phyloP scores from a whole-genome alignment of 306 rosid species.

The Vicia faba region DNA sequence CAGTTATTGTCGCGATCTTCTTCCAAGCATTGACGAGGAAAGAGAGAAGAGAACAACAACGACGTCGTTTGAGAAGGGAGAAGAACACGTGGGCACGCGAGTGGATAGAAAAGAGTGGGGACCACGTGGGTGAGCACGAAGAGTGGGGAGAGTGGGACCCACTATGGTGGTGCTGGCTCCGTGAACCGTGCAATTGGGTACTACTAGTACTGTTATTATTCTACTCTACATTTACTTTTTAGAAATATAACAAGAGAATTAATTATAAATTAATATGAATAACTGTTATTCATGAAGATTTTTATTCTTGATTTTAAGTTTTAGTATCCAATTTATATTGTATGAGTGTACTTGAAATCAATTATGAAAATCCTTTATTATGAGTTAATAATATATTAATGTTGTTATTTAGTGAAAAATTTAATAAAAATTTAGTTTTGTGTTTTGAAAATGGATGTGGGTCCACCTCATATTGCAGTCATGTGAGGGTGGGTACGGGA shows the following conservation, averaged over 20 bases:
- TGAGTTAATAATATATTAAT: background rate
- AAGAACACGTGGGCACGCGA: constrained; percentile 70
- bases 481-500: constrained; percentile 42
- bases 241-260: background rate
- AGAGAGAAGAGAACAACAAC: background rate
- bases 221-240: constrained; percentile 11
- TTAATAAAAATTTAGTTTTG: too few relatives aligned
- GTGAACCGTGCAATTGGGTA: constrained; percentile 40
- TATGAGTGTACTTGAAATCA: background rate
- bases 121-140: constrained; percentile 46
- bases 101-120: constrained; percentile 50
- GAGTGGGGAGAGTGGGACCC: constrained; percentile 42
- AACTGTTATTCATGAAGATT: background rate
- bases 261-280: background rate
- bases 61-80: constrained; percentile 28
- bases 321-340: background rate
- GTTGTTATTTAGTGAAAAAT: too few relatives aligned
- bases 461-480: constrained; percentile 34
- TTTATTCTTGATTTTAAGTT: constrained; percentile 29
- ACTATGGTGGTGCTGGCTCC: constrained; percentile 34
- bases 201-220: constrained; percentile 20
- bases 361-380: background rate
- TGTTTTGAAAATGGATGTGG: constrained; percentile 11
- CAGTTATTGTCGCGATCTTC: constrained; percentile 63
- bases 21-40: constrained; percentile 48